A percentile compares a stretch with the other conserved stretches of the same genome.
Evolutionary conservation across 1,284 basidiomycete genomes (phyloP).

Genomic region (Somion occarium): DNA sequence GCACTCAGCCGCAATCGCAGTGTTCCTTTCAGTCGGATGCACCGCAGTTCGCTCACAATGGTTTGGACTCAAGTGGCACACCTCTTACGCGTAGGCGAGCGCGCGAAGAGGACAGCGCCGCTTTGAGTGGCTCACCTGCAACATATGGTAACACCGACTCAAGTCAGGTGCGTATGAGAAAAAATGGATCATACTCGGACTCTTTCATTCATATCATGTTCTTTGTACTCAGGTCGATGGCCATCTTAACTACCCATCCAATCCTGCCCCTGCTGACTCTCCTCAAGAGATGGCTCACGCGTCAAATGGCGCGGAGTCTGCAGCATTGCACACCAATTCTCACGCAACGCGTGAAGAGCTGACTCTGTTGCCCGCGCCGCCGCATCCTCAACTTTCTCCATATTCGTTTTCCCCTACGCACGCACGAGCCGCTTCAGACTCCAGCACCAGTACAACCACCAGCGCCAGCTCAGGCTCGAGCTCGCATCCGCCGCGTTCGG

Average conservation of each 20-base stretch:
- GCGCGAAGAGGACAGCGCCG: neutral
- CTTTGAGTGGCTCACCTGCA: neutral
- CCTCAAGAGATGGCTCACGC: neutral
- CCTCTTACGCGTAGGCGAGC: neutral
- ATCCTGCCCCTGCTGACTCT: neutral
- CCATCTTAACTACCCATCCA: neutral
- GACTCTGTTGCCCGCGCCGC: neutral
- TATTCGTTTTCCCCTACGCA: conserved; percentile 30
- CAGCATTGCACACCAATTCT: neutral
- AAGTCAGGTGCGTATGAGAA: neutral
- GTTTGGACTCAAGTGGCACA: neutral
- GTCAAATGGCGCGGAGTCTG: neutral
- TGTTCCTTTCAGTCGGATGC: neutral
- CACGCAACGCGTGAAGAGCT: neutral
- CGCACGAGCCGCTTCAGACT: conserved; percentile 39
- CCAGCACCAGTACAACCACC: conserved; percentile 19
- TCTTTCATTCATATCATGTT: neutral
- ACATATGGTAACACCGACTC: neutral
- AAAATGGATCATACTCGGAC: neutral
- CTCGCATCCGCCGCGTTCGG: conserved; percentile 42
- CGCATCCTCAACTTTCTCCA: conserved; percentile 10
- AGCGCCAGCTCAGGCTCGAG: conserved; percentile 11
- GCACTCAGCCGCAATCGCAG: neutral
- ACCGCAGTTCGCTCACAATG: neutral
- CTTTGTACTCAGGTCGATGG: neutral